phyloP scores from a whole-genome alignment of 768 basidiomycete species.

The Stropharia rugosoannulata region DNA sequence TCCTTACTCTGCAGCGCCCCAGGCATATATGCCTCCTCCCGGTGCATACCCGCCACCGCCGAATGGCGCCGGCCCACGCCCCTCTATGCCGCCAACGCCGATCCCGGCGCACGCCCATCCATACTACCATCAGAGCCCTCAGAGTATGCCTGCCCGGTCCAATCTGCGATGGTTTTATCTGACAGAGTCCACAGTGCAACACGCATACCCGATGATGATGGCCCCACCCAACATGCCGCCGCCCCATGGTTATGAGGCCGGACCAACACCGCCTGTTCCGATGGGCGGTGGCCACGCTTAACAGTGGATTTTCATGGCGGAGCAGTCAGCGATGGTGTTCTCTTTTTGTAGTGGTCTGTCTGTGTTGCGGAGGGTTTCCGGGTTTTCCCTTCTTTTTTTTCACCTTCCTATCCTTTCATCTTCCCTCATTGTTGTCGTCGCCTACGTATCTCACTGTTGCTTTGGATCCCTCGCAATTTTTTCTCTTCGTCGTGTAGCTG shows the following conservation, averaged over 20 bases:
- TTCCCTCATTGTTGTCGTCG: conserved; percentile 1
- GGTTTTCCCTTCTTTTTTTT: conserved; percentile 1
- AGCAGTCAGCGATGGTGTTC: neutral
- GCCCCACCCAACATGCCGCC: conserved; percentile 59
- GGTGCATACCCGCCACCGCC: conserved; percentile 78
- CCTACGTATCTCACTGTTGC: conserved; percentile 11
- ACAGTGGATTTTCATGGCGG: neutral
- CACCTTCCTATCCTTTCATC: neutral
- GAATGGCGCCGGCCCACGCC: conserved; percentile 75
- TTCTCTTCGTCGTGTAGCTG: conserved; percentile 19
- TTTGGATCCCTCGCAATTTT: conserved; percentile 17
- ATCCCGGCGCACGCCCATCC: conserved; percentile 84
- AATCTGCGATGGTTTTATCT: conserved; percentile 30
- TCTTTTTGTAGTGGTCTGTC: neutral
- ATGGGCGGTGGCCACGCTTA: conserved; percentile 80
- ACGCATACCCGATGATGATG: conserved; percentile 95
- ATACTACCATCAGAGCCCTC: conserved; percentile 89
- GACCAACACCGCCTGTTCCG: conserved; percentile 64
- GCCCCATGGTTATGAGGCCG: conserved; percentile 75
- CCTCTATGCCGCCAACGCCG: conserved; percentile 90
- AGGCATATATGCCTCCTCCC: conserved; percentile 78
- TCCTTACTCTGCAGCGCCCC: conserved; percentile 44
- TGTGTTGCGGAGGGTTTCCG: conserved; percentile 4
- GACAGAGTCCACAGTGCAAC: conserved; percentile 60
- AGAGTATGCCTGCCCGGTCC: conserved; percentile 48